Conservation (phyloP, 495 filamentous ascomycete genomes). For the Penicillium coprophilum region DNA sequence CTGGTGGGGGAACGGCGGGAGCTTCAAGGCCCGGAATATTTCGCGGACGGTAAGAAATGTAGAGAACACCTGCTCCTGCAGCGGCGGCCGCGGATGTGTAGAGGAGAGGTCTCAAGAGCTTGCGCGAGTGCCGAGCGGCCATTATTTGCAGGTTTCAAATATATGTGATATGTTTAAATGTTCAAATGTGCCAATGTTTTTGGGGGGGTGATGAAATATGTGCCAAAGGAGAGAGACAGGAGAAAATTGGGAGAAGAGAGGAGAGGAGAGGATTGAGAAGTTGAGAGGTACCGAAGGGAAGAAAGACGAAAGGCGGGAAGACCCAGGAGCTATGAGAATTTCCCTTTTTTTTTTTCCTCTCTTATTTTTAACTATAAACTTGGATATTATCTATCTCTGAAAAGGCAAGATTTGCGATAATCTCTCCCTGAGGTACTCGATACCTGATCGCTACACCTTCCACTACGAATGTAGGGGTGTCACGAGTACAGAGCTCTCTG, state of each 20-base stretch:
- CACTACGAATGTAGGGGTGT: slow-evolving; percentile 8
- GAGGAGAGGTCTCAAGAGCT: slow-evolving; percentile 57
- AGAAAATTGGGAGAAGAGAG: slow-evolving; percentile 11
- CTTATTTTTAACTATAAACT: background rate
- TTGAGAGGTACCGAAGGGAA: background rate
- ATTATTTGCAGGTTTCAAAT: slow-evolving; percentile 37
- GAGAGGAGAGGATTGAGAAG: slow-evolving; percentile 21
- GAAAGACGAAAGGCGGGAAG: background rate
- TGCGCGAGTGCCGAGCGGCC: slow-evolving; percentile 58
- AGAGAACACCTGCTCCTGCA: slow-evolving; percentile 63
- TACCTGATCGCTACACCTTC: slow-evolving; percentile 27
- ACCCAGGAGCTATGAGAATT: background rate
- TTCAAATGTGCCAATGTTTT: background rate
- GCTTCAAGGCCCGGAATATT: slow-evolving; percentile 83
- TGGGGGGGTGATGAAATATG: background rate
- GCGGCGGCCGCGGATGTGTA: slow-evolving; percentile 60
- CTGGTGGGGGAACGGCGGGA: slow-evolving; percentile 76
- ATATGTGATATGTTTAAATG: background rate
- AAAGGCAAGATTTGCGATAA: slow-evolving; percentile 23
- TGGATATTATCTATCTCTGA: background rate
- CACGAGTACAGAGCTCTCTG: slow-evolving; percentile 14
- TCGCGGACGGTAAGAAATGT: slow-evolving; percentile 77
- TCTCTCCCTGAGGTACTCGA: background rate
- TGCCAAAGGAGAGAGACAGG: slow-evolving; percentile 8
- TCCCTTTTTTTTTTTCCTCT: background rate